Conservation (phyloP, 164 flowering plant species). For the Litsea cubeba region DNA sequence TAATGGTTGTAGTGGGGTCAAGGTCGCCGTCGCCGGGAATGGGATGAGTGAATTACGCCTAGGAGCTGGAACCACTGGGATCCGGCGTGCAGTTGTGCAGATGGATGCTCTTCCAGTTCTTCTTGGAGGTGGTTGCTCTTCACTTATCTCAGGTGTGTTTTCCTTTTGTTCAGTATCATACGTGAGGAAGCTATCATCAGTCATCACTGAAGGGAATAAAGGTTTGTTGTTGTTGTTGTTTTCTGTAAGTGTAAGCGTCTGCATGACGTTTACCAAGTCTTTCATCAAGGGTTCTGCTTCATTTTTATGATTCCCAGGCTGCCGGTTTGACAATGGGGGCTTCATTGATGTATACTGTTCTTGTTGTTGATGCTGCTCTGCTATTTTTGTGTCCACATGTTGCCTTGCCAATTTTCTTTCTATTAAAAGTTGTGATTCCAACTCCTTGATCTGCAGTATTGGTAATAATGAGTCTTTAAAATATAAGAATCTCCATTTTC, state of each 20-base stretch:
- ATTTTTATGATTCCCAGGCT: conserved; percentile 32
- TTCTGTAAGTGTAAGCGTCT: conserved; percentile 36
- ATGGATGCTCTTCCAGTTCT: conserved; percentile 65
- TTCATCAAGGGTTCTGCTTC: conserved; percentile 28
- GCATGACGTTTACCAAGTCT: conserved; percentile 29
- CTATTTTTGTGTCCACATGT: conserved; percentile 78
- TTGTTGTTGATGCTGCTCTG: conserved; percentile 44
- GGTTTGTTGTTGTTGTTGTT: conserved; percentile 32
- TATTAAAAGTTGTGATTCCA: conserved; percentile 75
- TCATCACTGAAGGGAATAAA: conserved; percentile 23
- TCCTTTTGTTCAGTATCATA: conserved; percentile 58
- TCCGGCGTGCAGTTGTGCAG: conserved; percentile 37
- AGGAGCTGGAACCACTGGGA: conserved; percentile 37
- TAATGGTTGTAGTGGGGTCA: conserved; percentile 14
- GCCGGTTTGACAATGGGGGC: conserved; percentile 42
- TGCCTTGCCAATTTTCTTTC: conserved; percentile 91
- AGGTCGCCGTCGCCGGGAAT: conserved; percentile 29
- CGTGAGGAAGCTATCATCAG: conserved; percentile 17
- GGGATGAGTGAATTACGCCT: conserved; percentile 82
- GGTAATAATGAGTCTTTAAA: background rate
- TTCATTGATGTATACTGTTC: conserved; percentile 34
- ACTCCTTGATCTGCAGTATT: conserved; percentile 67
- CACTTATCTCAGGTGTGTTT: conserved; percentile 56
- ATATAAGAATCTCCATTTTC: too few species aligned
- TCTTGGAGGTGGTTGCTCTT: conserved; percentile 31